Evolutionary conservation across 2,329 filamentous ascomycete species (phyloP), one percentile per base, ranked within the genome.

Genomic region (Thielaviopsis ethacetica): DNA sequence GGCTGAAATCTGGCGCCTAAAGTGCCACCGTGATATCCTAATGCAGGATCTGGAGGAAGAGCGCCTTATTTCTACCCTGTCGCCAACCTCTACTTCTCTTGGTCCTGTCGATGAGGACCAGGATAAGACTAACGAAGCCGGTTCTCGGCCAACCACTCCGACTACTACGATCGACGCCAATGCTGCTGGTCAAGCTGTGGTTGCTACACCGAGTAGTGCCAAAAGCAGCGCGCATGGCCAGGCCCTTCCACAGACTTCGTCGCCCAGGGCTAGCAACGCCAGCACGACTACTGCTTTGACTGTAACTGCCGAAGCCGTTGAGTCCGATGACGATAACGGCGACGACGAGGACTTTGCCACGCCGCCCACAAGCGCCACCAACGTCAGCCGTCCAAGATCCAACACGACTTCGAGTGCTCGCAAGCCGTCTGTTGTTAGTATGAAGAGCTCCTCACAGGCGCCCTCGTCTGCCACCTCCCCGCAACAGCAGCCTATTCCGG

Each of bases 1-100:
- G 62, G 85, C 94, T 68, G 89, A 95, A 64, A 93, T 96, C 21
- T 96, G 91, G 89, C 86, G 84, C 58, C 80, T 91, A 65, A 91
- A 83, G 67, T 96, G 91, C 64, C 91, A 98, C 69, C 84, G 85
- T 50, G 91, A 96, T 65, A 91, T 97, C 62, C 73, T 98, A 21
- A 76, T 83, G 5, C 79, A 90, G 70, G 93, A 98, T 67, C 74
- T 97, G 9, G 86, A 91, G 58, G 88, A 95, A 64, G 91, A 95
- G 52, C 62, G 30, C 66, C 67, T 38, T 63, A 59, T 51, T 44
- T 13, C 24, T 15, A 57, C 51, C 56, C 26, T 13, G 27, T 41
- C 38, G 1, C 47, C 53, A 15, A 49, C 21, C 17, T 52, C 51
- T 27, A 34, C 21, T 19, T 51, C 27, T 26, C 47, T 61, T 12